Evolutionary conservation across 2,329 filamentous ascomycete genomes (phyloP), one percentile per base, ranked within the genome.

Genomic region (Colletotrichum sp.): DNA sequence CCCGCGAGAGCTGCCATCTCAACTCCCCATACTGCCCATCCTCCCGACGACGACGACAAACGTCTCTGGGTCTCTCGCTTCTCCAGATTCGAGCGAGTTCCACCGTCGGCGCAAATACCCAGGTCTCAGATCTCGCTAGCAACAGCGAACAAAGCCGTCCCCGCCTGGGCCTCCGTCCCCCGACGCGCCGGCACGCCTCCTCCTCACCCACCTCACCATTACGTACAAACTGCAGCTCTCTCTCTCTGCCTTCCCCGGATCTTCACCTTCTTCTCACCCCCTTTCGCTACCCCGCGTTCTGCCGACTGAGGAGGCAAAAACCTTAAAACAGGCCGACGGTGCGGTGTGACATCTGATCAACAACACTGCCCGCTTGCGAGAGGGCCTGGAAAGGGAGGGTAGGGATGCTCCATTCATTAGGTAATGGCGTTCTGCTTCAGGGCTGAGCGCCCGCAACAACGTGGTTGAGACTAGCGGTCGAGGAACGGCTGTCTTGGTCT

Each of bases 391-490:
- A 25, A 52, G 52, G 39, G 48, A 28, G 34, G 69, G 34, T 44
- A 44, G 11, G 27, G 36, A 25, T 52, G 48, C 68, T 28, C 44
- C 25, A 34, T 32, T 67, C 39, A 67, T 76, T 71, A 75, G 66
- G 74, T 76, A 76, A 75, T 67, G 66, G 72, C 34, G 25, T 25
- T 36, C 5, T 60, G 22, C 34, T 44, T 63, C 66, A 75, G 66
- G 71, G 74, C 71, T 75, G 72, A 76, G 67, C 74, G 74, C 74
- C 74, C 66, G 74, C 74, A 76, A 22, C 39, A 76, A 76, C 74
- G 74, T 76, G 74, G 61, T 44, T 22, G 52, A 48, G 30, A 28
- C 34, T 34, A 65, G 48, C 70, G 25, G 39, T 64, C n/a, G 34
- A 27, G 68, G 63, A 72, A 68, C 32, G 22, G 67, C 44, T 59